Evolutionary conservation across 768 basidiomycete species (phyloP).

Genomic region (Tremella fuciformis): DNA sequence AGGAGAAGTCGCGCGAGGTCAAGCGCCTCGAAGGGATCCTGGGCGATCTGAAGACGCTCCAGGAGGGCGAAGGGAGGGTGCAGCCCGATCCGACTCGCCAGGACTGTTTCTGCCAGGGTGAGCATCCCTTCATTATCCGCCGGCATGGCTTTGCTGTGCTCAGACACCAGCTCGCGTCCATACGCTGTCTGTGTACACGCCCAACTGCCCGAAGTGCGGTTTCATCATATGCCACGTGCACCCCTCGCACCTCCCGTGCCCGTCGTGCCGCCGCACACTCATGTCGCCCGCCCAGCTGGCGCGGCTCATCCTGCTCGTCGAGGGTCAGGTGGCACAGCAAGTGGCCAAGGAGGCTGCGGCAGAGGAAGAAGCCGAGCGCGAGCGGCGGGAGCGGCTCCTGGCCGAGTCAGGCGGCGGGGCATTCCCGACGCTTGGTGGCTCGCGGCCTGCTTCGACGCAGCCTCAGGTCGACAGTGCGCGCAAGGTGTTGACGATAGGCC

Average conservation of each 20-base stretch:
- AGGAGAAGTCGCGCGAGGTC: conserved; percentile 36
- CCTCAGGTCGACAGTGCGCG: conserved; percentile 6
- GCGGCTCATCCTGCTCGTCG: conserved; percentile 36
- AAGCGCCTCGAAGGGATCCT: conserved; percentile 41
- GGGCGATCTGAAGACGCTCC: conserved; percentile 28
- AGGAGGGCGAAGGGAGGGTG: conserved; percentile 32
- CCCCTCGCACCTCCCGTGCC: conserved; percentile 50
- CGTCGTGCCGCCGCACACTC: conserved; percentile 43
- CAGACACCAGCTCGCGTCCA: conserved; percentile 44
- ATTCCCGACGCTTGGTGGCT: conserved; percentile 36
- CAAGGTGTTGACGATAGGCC: conserved; percentile 44
- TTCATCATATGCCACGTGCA: conserved; percentile 50
- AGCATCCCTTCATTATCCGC: conserved; percentile 11
- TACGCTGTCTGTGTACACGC: conserved; percentile 49
- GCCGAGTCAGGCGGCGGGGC: conserved; percentile 44
- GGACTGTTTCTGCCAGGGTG: conserved; percentile 51
- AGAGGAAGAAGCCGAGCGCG: conserved; percentile 33
- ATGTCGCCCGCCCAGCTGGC: conserved; percentile 35
- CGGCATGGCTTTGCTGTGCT: not conserved
- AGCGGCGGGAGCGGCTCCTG: conserved; percentile 22
- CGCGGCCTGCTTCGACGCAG: not conserved
- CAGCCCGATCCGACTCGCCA: conserved; percentile 15
- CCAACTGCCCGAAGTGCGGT: conserved; percentile 50
- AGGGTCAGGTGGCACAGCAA: conserved; percentile 38
- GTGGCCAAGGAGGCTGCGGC: conserved; percentile 32